phyloP scores from a whole-genome alignment of 257 asterid species.

The Apocynum venetum region DNA sequence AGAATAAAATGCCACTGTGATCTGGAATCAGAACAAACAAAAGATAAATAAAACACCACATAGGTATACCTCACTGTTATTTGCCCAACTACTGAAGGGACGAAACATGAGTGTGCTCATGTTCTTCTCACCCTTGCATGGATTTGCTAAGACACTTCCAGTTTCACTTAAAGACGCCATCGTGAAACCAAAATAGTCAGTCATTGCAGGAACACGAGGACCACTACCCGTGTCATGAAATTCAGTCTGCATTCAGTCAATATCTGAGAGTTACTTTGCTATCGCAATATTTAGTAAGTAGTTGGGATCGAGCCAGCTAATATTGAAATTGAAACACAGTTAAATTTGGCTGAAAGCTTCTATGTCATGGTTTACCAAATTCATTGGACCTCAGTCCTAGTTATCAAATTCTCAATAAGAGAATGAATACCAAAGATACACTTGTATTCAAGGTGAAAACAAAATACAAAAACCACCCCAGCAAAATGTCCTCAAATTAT shows the following conservation, averaged over 20 bases:
- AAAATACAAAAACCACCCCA: neutral
- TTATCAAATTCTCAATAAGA: neutral
- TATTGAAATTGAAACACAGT: neutral
- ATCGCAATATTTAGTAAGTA: constrained; percentile 1
- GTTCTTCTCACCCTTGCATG: constrained; percentile 93
- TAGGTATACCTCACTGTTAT: constrained; percentile 75
- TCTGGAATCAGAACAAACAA: neutral
- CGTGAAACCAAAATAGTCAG: constrained; percentile 94
- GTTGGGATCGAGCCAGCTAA: neutral
- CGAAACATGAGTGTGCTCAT: constrained; percentile 97
- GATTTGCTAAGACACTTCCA: constrained; percentile 90
- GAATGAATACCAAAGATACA: neutral
- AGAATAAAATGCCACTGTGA: neutral
- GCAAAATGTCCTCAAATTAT: neutral
- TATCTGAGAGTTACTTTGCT: constrained; percentile 15
- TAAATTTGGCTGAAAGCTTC: neutral
- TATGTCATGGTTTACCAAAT: neutral
- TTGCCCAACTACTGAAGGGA: constrained; percentile 93
- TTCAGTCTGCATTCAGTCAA: constrained; percentile 66
- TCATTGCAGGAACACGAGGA: constrained; percentile 95
- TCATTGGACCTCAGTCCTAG: neutral
- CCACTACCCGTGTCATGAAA: constrained; percentile 95
- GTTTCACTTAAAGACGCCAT: constrained; percentile 87
- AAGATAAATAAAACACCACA: neutral
- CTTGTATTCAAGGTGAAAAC: neutral